A percentile compares a stretch with the other conserved stretches of the same genome.
Conservation (phyloP, 257 asterid species). For the Anisodus tanguticus region DNA sequence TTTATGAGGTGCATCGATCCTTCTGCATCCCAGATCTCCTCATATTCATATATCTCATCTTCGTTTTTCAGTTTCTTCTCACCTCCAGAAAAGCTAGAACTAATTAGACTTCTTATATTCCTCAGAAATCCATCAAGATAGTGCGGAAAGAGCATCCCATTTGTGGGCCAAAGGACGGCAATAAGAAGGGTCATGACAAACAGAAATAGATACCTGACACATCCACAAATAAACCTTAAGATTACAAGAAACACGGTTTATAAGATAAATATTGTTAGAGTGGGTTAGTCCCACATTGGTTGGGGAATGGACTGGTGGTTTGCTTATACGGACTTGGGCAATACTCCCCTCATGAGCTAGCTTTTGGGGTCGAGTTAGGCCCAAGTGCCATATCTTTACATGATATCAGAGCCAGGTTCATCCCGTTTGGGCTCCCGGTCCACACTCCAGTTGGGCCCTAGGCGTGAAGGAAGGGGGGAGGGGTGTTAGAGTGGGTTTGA, state of each 20-base stretch:
- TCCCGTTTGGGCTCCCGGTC: too few relatives aligned
- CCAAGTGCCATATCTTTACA: too few relatives aligned
- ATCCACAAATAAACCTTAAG: constrained; percentile 8
- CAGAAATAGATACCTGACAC: constrained; percentile 76
- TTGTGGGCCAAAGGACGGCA: constrained; percentile 69
- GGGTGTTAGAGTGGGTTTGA: too few relatives aligned
- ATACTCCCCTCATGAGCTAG: too few relatives aligned
- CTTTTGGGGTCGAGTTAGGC: too few relatives aligned
- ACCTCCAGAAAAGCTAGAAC: constrained; percentile 48
- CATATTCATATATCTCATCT: constrained; percentile 83
- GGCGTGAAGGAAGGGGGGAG: too few relatives aligned
- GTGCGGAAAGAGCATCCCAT: constrained; percentile 53
- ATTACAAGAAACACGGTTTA: neutral
- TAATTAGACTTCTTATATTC: constrained; percentile 42
- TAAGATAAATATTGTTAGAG: neutral
- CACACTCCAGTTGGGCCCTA: too few relatives aligned
- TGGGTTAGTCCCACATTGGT: too few relatives aligned
- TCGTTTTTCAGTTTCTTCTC: constrained; percentile 73
- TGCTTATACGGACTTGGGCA: too few relatives aligned
- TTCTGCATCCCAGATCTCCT: constrained; percentile 95
- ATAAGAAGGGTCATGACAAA: constrained; percentile 65
- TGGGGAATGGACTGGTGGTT: too few relatives aligned
- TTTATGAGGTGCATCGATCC: constrained; percentile 95
- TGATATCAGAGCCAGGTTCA: too few relatives aligned
- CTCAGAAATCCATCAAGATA: constrained; percentile 48